Conservation (phyloP, 2,329 filamentous ascomycete genomes). For the Paramyrothecium roridum region DNA sequence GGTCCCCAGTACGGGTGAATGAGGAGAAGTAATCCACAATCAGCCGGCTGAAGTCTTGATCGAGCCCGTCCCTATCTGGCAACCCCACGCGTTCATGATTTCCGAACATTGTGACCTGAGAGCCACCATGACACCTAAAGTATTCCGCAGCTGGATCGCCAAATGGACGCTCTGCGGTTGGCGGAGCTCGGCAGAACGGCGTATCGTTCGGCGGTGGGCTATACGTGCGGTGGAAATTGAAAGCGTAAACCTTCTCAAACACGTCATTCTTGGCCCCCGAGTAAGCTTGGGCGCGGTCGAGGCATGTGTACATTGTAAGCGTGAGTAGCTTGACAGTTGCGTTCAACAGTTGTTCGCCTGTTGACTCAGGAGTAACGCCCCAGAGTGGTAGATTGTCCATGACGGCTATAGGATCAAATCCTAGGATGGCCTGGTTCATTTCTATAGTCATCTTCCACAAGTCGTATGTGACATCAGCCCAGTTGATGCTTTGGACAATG, state of each 20-base stretch:
- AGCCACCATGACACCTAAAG: conserved; percentile 1
- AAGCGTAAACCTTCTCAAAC: conserved; percentile 1
- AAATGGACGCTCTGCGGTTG: background rate
- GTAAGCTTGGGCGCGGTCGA: background rate
- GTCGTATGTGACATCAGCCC: background rate
- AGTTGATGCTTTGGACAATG: background rate
- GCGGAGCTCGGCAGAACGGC: background rate
- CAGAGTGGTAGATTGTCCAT: background rate
- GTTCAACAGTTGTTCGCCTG: background rate
- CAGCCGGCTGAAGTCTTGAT: conserved; percentile 1
- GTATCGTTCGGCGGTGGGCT: conserved; percentile 1
- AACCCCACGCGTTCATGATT: background rate
- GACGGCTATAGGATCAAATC: background rate
- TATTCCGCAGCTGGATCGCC: background rate
- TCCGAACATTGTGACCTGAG: conserved; percentile 1
- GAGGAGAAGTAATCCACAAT: conserved; percentile 1
- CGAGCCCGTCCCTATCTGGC: background rate
- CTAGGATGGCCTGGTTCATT: background rate
- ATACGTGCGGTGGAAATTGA: conserved; percentile 2
- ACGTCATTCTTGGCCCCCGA: background rate
- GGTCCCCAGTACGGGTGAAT: background rate
- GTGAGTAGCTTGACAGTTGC: background rate
- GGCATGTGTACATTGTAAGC: conserved; percentile 1
- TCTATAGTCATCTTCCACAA: background rate
- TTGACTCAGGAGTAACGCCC: background rate